These are phyloP conservation scores for Bipolaris oryzae DNA, from an alignment of 2,329 filamentous ascomycete species.

Conservation along the genomic window DNA sequence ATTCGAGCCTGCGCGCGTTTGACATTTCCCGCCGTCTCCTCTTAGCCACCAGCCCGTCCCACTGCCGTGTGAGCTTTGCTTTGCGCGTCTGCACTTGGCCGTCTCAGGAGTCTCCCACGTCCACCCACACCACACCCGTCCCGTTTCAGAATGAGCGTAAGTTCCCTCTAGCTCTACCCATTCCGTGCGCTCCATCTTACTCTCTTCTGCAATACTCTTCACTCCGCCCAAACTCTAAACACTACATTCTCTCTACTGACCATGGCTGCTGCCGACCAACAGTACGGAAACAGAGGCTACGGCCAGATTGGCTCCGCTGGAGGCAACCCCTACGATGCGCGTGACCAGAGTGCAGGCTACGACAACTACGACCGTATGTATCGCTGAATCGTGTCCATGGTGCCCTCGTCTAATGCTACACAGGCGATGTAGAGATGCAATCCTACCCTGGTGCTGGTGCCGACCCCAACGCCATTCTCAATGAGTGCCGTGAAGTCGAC, in stretches of 20 bases:
- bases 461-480: conserved; percentile 77
- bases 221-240: conserved; percentile 5
- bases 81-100: conserved; percentile 24
- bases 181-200: conserved; percentile 14
- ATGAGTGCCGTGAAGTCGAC: conserved; percentile 83
- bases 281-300: conserved; percentile 52
- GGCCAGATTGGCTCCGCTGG: conserved; percentile 50
- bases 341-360: conserved; percentile 52
- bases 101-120: conserved; percentile 45
- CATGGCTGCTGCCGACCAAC: conserved; percentile 33
- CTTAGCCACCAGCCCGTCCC: neutral
- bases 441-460: conserved; percentile 54
- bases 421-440: conserved; percentile 69
- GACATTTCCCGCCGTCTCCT: conserved; percentile 7
- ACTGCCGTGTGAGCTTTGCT: conserved; percentile 14
- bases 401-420: conserved; percentile 23
- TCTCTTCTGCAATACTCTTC: conserved; percentile 14
- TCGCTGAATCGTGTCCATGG: conserved; percentile 37
- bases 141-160: conserved; percentile 51
- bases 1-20: conserved; percentile 13
- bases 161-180: conserved; percentile 24
- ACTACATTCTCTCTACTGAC: conserved; percentile 20
- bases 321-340: conserved; percentile 53
- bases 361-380: conserved; percentile 56
- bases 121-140: conserved; percentile 40